phyloP scores from a whole-genome alignment of 1,284 basidiomycete species.

The Cutaneotrichosporon sp. region DNA sequence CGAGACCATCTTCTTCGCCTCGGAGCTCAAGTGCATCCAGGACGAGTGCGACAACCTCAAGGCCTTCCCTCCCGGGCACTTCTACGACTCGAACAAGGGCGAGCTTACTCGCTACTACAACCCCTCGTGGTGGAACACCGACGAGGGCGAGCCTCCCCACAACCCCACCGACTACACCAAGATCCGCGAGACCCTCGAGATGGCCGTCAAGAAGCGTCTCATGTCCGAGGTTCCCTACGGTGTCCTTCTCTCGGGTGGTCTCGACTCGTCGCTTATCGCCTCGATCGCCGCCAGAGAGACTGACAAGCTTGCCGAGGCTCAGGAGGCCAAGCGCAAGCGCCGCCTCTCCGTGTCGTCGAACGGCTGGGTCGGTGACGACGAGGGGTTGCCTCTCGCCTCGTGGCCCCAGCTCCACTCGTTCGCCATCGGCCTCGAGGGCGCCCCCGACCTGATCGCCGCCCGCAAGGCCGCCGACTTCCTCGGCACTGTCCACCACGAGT shows the following conservation, averaged over 20 bases:
- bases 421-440: conserved; percentile 92
- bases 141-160: conserved; percentile 65
- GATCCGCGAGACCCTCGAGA: conserved; percentile 82
- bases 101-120: conserved; percentile 79
- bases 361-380: conserved; percentile 48
- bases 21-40: conserved; percentile 90
- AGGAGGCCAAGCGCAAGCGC: conserved; percentile 66
- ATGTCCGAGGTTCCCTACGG: conserved; percentile 99
- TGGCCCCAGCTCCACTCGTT: conserved; percentile 99
- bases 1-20: conserved; percentile 86
- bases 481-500: conserved; percentile 96
- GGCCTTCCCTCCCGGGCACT: conserved; percentile 95
- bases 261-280: conserved; percentile 96
- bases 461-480: conserved; percentile 91
- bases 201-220: conserved; percentile 89
- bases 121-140: conserved; percentile 84
- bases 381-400: conserved; percentile 65
- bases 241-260: conserved; percentile 90
- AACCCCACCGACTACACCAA: conserved; percentile 67
- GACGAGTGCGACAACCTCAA: conserved; percentile 95
- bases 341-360: conserved; percentile 30
- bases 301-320: conserved; percentile 81
- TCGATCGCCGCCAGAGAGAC: conserved; percentile 96
- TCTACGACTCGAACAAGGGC: conserved; percentile 79
- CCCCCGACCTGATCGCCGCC: conserved; percentile 93